These are phyloP conservation scores for Acidiella bohemica DNA, from an alignment of 495 filamentous ascomycete species.

Conservation along the genomic window DNA sequence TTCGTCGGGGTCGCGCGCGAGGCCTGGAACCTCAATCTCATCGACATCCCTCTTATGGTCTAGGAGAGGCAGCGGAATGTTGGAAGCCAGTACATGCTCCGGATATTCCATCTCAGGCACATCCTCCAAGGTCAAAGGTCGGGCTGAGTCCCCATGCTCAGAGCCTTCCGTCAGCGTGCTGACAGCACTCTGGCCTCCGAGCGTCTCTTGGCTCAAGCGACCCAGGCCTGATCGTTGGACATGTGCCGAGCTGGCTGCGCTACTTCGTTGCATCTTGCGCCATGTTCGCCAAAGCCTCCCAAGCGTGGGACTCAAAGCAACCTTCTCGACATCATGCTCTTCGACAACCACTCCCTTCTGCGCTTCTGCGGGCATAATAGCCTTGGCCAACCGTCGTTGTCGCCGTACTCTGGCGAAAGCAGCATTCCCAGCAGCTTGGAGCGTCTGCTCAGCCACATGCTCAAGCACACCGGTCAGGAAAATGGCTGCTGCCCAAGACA, in stretches of 20 bases:
- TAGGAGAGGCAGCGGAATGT: slow-evolving; percentile 51
- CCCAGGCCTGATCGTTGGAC: not conserved
- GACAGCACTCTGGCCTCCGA: slow-evolving; percentile 1
- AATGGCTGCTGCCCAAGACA: slow-evolving; percentile 86
- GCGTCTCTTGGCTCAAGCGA: slow-evolving; percentile 2
- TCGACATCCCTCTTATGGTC: slow-evolving; percentile 54
- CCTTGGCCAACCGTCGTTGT: slow-evolving; percentile 18
- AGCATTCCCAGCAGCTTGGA: slow-evolving; percentile 79
- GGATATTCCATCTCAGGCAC: slow-evolving; percentile 9
- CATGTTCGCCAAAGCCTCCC: slow-evolving; percentile 89
- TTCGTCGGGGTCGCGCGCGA: slow-evolving; percentile 45
- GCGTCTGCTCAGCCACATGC: slow-evolving; percentile 79
- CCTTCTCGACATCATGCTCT: slow-evolving; percentile 82
- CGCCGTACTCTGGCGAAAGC: slow-evolving; percentile 53
- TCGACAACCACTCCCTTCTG: slow-evolving; percentile 49
- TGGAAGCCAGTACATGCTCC: slow-evolving; percentile 33
- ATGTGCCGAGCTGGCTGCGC: not conserved
- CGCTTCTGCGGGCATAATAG: not conserved
- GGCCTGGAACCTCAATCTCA: slow-evolving; percentile 60
- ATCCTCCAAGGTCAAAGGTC: slow-evolving; percentile 2
- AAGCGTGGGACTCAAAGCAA: slow-evolving; percentile 75
- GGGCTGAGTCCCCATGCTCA: not conserved
- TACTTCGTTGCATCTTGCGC: slow-evolving; percentile 46
- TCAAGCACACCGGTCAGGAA: slow-evolving; percentile 92
- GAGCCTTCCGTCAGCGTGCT: not conserved